phyloP scores from a whole-genome alignment of 73 alveolate genomes.

The Paraurostyla sp. region DNA sequence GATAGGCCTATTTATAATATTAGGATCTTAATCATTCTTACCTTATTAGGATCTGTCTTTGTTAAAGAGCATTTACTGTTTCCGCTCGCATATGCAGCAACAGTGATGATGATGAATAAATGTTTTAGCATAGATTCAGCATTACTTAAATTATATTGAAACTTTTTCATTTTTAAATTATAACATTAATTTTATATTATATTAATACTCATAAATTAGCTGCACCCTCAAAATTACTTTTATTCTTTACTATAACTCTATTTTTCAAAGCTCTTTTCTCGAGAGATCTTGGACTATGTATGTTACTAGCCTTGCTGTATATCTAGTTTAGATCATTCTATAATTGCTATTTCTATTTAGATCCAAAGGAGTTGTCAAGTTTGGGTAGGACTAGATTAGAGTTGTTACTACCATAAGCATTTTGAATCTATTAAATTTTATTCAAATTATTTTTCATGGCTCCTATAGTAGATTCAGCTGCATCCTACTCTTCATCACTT shows the following conservation, averaged over 20 bases:
- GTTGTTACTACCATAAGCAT: constrained; percentile 1
- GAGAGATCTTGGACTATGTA: background rate
- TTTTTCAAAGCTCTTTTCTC: background rate
- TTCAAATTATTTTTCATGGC: constrained; percentile 15
- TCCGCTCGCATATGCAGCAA: background rate
- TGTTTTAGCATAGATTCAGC: background rate
- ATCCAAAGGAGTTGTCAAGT: constrained; percentile 27
- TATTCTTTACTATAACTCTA: background rate
- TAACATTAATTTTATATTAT: background rate
- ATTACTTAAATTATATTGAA: background rate
- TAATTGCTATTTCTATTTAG: background rate
- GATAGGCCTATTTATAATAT: constrained; percentile 61
- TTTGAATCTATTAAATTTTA: background rate
- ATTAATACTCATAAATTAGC: background rate
- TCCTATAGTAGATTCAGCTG: constrained; percentile 21
- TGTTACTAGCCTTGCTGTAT: background rate
- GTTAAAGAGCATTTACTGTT: background rate
- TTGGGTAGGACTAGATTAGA: constrained; percentile 1
- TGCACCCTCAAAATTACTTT: constrained; percentile 9
- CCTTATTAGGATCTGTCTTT: constrained; percentile 19
- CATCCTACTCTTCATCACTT: background rate
- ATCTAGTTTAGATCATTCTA: background rate
- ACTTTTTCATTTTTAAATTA: background rate
- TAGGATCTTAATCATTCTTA: background rate
- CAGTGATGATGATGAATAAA: background rate